Percentiles rank a stretch among this genome's conserved stretches.
These are phyloP conservation scores for Cladophialophora immunda DNA, from an alignment of 2,329 filamentous ascomycete genomes.

Conservation along the genomic window DNA sequence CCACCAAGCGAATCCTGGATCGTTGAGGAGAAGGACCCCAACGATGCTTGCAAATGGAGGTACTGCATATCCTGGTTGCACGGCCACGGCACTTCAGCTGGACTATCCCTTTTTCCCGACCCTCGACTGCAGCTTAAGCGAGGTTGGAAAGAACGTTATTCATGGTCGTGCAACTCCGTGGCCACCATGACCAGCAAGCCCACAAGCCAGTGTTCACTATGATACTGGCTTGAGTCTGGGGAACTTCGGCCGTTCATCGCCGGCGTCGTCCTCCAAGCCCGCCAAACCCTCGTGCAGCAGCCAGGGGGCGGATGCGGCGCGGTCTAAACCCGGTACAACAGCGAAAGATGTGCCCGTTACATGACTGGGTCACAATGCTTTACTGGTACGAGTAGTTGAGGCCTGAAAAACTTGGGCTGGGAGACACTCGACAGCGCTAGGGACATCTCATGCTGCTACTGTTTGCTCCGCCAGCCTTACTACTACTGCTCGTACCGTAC, in stretches of 20 bases:
- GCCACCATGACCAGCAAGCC: neutral
- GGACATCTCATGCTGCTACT: neutral
- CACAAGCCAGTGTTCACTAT: conserved; percentile 7
- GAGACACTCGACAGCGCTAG: neutral
- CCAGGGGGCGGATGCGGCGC: conserved; percentile 17
- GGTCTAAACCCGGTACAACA: conserved; percentile 5
- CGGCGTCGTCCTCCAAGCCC: conserved; percentile 16
- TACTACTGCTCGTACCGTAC: conserved; percentile 2
- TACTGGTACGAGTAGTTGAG: conserved; percentile 2
- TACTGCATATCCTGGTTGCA: conserved; percentile 13
- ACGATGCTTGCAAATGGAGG: conserved; percentile 14
- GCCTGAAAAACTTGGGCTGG: neutral
- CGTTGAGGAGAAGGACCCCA: neutral
- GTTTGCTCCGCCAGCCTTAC: neutral
- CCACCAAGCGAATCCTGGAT: neutral
- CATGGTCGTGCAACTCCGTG: conserved; percentile 4
- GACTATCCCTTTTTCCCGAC: neutral
- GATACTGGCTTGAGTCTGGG: conserved; percentile 27
- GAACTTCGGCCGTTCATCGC: conserved; percentile 26
- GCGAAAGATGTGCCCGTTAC: neutral
- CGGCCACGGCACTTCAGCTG: conserved; percentile 6
- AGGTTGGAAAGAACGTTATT: conserved; percentile 25
- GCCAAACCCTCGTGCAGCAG: conserved; percentile 5
- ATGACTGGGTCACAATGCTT: conserved; percentile 1
- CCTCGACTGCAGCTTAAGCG: conserved; percentile 28